Conservation (phyloP, 257 asterid species). For the Solanum arcanum region DNA sequence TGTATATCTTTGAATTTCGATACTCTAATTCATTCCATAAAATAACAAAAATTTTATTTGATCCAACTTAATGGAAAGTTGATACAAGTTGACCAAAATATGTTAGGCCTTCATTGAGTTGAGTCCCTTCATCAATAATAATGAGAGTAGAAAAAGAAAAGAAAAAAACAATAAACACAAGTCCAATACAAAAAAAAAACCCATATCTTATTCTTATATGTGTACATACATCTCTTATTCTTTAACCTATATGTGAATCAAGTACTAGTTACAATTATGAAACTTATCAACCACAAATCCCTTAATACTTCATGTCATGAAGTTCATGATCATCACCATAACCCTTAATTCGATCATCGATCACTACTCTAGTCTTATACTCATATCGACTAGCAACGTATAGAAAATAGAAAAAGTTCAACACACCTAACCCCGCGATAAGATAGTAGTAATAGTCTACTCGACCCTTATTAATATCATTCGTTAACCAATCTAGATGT, state of each 20-base stretch:
- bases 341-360: slow-evolving; percentile 12
- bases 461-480: slow-evolving; percentile 48
- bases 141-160: too few relatives aligned
- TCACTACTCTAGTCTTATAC: slow-evolving; percentile 36
- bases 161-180: neutral
- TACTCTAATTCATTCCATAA: too few relatives aligned
- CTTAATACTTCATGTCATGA: slow-evolving; percentile 12
- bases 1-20: too few relatives aligned
- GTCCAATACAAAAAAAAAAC: neutral
- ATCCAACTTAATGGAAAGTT: neutral
- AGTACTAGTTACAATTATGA: neutral
- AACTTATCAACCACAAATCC: neutral
- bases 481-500: slow-evolving; percentile 69
- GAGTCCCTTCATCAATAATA: too few relatives aligned
- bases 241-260: neutral
- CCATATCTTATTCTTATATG: neutral
- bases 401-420: slow-evolving; percentile 49
- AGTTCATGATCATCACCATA: slow-evolving; percentile 32
- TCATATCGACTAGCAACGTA: slow-evolving; percentile 40
- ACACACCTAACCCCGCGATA: slow-evolving; percentile 54
- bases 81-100: neutral
- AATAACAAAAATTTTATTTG: neutral
- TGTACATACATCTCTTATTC: neutral
- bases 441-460: slow-evolving; percentile 56
- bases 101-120: neutral